phyloP scores from a whole-genome alignment of 2,329 filamentous ascomycete genomes.

The Colletotrichum scovillei region DNA sequence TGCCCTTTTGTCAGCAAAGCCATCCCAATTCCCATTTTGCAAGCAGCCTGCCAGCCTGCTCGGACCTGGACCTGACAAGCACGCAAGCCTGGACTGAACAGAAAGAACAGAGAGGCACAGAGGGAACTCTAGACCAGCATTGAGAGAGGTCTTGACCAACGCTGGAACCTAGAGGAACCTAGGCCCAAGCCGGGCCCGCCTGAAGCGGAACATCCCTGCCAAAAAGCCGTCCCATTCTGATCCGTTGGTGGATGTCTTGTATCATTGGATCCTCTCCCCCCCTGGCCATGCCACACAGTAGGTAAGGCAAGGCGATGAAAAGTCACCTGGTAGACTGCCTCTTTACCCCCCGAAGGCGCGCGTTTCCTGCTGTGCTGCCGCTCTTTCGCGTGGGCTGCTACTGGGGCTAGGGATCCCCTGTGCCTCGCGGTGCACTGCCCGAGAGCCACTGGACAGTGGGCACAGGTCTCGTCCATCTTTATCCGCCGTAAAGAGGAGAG shows the following conservation, averaged over 20 bases:
- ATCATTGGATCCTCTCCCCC: no score
- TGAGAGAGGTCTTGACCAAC: not conserved
- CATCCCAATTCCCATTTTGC: not conserved
- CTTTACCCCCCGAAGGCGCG: not conserved
- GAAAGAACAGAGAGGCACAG: not conserved
- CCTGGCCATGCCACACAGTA: not conserved
- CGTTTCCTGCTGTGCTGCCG: conserved; percentile 16
- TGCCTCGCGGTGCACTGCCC: conserved; percentile 31
- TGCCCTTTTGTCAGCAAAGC: not conserved
- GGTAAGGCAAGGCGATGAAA: not conserved
- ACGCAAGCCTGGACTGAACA: not conserved
- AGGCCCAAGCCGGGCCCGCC: conserved; percentile 6
- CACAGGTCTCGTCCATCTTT: not conserved
- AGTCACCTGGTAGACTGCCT: not conserved
- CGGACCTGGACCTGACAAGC: not conserved
- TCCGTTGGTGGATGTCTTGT: conserved; percentile 3
- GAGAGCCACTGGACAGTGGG: conserved; percentile 8
- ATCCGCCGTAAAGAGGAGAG: not conserved
- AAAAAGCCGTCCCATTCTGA: conserved; percentile 3
- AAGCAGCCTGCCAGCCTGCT: not conserved
- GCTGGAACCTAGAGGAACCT: not conserved
- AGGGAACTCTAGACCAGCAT: not conserved
- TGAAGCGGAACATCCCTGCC: conserved; percentile 29
- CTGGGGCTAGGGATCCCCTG: conserved; percentile 21
- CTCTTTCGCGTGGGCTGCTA: conserved; percentile 1